These are phyloP conservation scores for Entomortierella beljakovae DNA, from an alignment of 192 early-diverging fungal species.

Conservation along the genomic window DNA sequence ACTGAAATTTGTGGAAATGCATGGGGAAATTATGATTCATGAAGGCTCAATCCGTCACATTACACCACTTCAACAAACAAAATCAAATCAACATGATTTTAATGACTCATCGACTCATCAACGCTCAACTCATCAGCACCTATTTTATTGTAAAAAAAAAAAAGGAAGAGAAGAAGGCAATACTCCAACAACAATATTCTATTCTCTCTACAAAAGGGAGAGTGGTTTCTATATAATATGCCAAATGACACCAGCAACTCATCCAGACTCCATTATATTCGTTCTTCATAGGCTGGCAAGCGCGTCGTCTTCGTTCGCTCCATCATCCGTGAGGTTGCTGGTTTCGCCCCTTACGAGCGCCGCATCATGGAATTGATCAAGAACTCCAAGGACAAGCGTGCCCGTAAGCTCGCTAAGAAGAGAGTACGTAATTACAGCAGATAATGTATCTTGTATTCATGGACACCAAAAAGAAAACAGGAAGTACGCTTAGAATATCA, in stretches of 20 bases:
- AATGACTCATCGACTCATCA: too few relatives aligned
- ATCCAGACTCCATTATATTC: not conserved
- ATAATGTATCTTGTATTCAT: not conserved
- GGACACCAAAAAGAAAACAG: too few relatives aligned
- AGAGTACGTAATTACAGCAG: slow-evolving; percentile 64
- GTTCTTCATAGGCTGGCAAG: slow-evolving; percentile 55
- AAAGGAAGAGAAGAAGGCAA: too few relatives aligned
- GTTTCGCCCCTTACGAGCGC: slow-evolving; percentile 98
- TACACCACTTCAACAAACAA: too few relatives aligned
- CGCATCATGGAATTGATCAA: slow-evolving; percentile 99
- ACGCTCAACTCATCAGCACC: too few relatives aligned
- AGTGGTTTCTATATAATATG: not conserved
- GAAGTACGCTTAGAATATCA: too few relatives aligned
- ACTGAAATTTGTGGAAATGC: not conserved
- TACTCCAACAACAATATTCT: too few relatives aligned
- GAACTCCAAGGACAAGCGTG: slow-evolving; percentile 99
- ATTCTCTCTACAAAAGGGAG: too few relatives aligned
- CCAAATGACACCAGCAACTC: not conserved
- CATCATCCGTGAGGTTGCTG: slow-evolving; percentile 96
- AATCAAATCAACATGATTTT: too few relatives aligned
- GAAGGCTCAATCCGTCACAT: too few relatives aligned
- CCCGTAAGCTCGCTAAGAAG: slow-evolving; percentile 98
- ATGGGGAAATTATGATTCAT: slow-evolving; percentile 32
- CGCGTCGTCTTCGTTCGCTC: slow-evolving; percentile 92
- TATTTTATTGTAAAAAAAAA: too few relatives aligned